Evolutionary conservation across 2,329 filamentous ascomycete genomes (phyloP), one percentile per base, ranked within the genome.

Genomic region (Helminthosporium solani): DNA sequence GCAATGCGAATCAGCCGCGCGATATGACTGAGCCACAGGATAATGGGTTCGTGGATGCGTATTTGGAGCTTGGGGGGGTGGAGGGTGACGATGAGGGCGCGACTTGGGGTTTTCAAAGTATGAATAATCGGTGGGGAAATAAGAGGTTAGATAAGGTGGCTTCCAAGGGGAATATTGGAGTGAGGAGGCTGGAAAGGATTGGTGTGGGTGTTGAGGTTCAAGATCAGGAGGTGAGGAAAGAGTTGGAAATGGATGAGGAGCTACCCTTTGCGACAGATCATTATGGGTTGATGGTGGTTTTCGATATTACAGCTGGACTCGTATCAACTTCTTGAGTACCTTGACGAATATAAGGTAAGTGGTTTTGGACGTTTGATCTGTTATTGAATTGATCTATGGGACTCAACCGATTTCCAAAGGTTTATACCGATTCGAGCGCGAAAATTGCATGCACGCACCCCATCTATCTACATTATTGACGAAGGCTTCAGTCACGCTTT

Each of bases 61-160:
- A 75, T 52, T 64, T 83, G 2, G 73, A 75, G 49, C 63, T 72
- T 2, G 78, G 78, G 0, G 78, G 77, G 0, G 43, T 62, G 25
- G 78, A 81, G 42, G 74, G 73, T 27, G 68, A 64, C 16, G 73
- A 76, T 5, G 69, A 70, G n/a, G 78, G 78, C 0, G 76, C 73
- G 50, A 82, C 79, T 0, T 83, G 80, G 79, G 80, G 80, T 0
- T 75, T 79, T 57, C 79, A 81, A 65, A 73, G 73, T 4, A 66
- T 63, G 1, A 58, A 50, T 40, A 50, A 72, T 42, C 64, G 46
- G 28, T 80, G 73, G 60, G 78, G 78, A 0, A 71, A 70, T 34
- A 71, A 63, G 16, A 66, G 79, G n/a, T 75, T 81, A 74, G 79
- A 82, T 50, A 81, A 77, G 59, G 64, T 81, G 9, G 68, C 73